A percentile compares a stretch with the other conserved stretches of the same genome.
These are phyloP conservation scores for Leccinum imitatum DNA, from an alignment of 768 basidiomycete species.

Conservation along the genomic window DNA sequence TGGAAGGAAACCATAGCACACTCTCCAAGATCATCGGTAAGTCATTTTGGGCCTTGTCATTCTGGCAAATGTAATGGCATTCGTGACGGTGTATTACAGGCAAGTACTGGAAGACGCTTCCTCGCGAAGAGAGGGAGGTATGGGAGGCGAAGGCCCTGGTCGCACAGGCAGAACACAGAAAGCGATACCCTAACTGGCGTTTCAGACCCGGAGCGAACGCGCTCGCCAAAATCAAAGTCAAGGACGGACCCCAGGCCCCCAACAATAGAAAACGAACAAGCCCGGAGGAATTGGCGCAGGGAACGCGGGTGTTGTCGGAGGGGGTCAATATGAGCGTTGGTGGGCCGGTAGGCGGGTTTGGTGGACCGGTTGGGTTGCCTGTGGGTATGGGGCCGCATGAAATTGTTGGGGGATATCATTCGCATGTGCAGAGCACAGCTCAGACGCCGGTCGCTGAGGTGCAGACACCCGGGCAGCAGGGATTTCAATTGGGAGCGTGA, in stretches of 20 bases:
- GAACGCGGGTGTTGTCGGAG: slow-evolving; percentile 8
- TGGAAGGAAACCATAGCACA: slow-evolving; percentile 77
- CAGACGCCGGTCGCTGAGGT: slow-evolving; percentile 14
- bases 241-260: slow-evolving; percentile 37
- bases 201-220: slow-evolving; percentile 65
- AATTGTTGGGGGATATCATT: slow-evolving; percentile 15
- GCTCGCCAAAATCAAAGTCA: slow-evolving; percentile 39
- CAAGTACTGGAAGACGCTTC: slow-evolving; percentile 71
- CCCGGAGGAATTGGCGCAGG: slow-evolving; percentile 18
- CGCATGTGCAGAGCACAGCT: slow-evolving; percentile 9
- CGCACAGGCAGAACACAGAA: slow-evolving; percentile 73
- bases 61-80: not conserved
- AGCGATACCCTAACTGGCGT: slow-evolving; percentile 78
- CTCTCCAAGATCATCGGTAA: slow-evolving; percentile 80
- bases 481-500: slow-evolving; percentile 21
- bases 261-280: slow-evolving; percentile 32
- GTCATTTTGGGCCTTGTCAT: not conserved
- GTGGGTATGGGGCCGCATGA: slow-evolving; percentile 23
- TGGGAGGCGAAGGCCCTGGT: slow-evolving; percentile 76
- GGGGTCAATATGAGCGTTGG: slow-evolving; percentile 21
- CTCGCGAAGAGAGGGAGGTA: slow-evolving; percentile 61
- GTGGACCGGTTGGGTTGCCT: slow-evolving; percentile 28
- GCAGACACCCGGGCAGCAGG: slow-evolving; percentile 22
- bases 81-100: slow-evolving; percentile 39
- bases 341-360: slow-evolving; percentile 31